Evolutionary conservation across 495 filamentous ascomycete species (phyloP).

Genomic region (Xylaria flabelliformis): DNA sequence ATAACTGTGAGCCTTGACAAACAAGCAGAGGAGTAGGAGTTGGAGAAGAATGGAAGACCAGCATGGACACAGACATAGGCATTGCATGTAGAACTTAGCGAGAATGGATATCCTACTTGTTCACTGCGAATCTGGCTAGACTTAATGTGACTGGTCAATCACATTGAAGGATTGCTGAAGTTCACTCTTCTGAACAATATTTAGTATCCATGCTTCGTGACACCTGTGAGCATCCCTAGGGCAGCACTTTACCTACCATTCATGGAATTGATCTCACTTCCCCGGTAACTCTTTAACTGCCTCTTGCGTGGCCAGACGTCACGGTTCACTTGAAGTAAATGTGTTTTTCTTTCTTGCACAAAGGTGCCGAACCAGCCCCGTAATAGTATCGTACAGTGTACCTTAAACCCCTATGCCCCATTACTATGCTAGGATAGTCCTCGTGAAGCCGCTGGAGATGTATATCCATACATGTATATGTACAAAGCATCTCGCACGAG

Average conservation of each 20-base stretch:
- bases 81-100: slow-evolving; percentile 29
- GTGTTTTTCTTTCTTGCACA: background rate
- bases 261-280: background rate
- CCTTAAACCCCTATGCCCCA: background rate
- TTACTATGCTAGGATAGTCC: background rate
- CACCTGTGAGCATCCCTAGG: background rate
- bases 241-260: background rate
- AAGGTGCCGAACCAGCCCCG: background rate
- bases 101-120: slow-evolving; percentile 28
- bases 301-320: no score
- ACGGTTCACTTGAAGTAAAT: background rate
- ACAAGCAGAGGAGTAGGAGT: background rate
- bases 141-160: background rate
- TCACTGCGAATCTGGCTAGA: background rate
- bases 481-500: slow-evolving; percentile 15
- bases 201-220: background rate
- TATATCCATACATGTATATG: slow-evolving; percentile 23
- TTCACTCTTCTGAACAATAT: background rate
- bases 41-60: slow-evolving; percentile 2
- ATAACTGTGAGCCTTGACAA: background rate
- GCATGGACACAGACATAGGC: slow-evolving; percentile 13
- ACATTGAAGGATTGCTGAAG: background rate
- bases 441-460: background rate
- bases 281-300: background rate
- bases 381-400: background rate